These are phyloP conservation scores for Buxus sempervirens DNA, from an alignment of 164 flowering plant species.

Conservation along the genomic window DNA sequence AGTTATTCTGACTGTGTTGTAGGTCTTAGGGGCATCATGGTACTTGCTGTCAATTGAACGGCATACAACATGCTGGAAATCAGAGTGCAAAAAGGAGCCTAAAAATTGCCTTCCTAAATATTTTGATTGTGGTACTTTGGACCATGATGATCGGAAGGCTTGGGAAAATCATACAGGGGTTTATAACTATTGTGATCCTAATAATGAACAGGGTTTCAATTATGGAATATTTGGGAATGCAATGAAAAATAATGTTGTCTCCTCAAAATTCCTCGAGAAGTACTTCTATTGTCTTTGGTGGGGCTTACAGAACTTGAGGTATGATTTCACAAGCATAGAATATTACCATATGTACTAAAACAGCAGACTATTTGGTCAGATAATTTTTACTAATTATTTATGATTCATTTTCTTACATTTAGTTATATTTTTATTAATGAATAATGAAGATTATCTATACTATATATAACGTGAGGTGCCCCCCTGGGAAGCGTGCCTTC, in stretches of 20 bases:
- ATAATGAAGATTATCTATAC: too few species aligned
- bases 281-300: constrained; percentile 95
- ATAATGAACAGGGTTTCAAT: constrained; percentile 30
- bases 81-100: constrained; percentile 52
- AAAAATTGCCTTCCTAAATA: constrained; percentile 37
- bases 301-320: constrained; percentile 96
- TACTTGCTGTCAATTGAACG: constrained; percentile 76
- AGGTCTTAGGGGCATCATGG: constrained; percentile 97
- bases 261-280: constrained; percentile 50
- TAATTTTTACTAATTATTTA: too few species aligned
- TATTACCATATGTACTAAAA: not conserved
- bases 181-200: constrained; percentile 61
- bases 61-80: constrained; percentile 78
- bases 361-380: not conserved
- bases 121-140: constrained; percentile 48
- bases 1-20: constrained; percentile 12
- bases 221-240: constrained; percentile 80
- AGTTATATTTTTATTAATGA: too few species aligned
- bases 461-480: too few species aligned
- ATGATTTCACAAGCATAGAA: constrained; percentile 9
- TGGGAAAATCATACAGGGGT: constrained; percentile 61
- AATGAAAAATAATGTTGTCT: constrained; percentile 53
- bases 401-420: too few species aligned
- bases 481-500: too few species aligned
- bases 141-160: constrained; percentile 18